Percentiles rank a stretch among this genome's conserved stretches.
Evolutionary conservation across 2,329 filamentous ascomycete species (phyloP).

Genomic region (Sporothrix mexicana): DNA sequence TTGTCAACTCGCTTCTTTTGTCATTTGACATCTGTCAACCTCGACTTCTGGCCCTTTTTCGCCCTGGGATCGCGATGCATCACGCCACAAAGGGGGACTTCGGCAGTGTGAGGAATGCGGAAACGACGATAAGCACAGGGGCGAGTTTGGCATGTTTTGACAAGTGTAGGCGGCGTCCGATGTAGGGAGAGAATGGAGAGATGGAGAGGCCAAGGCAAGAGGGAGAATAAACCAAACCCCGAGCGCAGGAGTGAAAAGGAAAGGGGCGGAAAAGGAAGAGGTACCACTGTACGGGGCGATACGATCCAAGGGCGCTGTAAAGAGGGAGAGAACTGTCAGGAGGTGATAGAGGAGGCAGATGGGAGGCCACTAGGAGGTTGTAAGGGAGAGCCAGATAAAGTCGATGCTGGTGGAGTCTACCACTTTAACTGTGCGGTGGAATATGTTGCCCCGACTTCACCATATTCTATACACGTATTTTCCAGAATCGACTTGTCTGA

Average conservation of each 20-base stretch:
- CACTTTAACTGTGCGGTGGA: not conserved
- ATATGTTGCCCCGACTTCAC: not conserved
- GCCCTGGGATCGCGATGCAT: not conserved
- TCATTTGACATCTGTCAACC: not conserved
- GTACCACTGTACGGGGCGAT: not conserved
- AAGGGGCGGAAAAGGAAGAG: not conserved
- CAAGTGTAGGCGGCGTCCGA: not conserved
- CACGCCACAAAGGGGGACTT: not conserved
- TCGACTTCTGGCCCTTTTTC: not conserved
- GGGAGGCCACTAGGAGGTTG: not conserved
- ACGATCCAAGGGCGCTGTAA: not conserved
- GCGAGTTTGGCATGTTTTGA: not conserved
- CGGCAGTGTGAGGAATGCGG: conserved; percentile 10
- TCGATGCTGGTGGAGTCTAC: not conserved
- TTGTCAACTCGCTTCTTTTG: not conserved
- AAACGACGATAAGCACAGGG: conserved; percentile 26
- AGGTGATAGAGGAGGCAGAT: not conserved
- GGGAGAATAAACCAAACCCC: not conserved
- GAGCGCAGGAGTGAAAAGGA: not conserved
- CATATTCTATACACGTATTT: not conserved
- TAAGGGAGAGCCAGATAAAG: conserved; percentile 5
- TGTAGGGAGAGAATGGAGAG: conserved; percentile 16
- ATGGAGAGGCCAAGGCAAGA: not conserved
- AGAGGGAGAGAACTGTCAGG: not conserved
- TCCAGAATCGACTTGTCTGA: not conserved